Conservation (phyloP, 179 eudicot species). For the Spinacia oleracea region DNA sequence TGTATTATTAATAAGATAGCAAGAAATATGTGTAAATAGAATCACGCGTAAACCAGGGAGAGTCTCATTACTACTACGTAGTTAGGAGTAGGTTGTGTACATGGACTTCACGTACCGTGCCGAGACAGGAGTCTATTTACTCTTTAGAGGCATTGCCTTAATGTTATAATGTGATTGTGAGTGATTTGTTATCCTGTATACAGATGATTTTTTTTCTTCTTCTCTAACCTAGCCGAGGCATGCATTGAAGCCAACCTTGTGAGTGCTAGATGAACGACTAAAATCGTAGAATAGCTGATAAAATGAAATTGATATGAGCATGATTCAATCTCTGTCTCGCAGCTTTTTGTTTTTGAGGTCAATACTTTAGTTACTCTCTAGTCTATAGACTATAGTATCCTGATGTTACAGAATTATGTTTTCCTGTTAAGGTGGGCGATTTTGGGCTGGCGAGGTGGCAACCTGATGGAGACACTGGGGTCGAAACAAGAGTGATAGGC, state of each 20-base stretch:
- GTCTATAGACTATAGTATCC: neutral
- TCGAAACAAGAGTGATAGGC: slow-evolving; percentile 81
- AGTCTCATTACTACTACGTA: neutral
- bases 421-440: slow-evolving; percentile 61
- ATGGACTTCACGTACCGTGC: neutral
- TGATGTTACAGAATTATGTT: slow-evolving; percentile 3
- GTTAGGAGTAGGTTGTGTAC: neutral
- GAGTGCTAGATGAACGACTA: neutral
- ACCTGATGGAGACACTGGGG: slow-evolving; percentile 82
- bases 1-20: neutral
- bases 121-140: too few relatives aligned
- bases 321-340: neutral
- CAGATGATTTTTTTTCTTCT: neutral
- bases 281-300: too few relatives aligned
- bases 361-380: too few relatives aligned
- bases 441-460: slow-evolving; percentile 91
- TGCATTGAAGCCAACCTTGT: neutral
- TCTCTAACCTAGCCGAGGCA: neutral
- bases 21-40: neutral
- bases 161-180: too few relatives aligned
- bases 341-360: neutral
- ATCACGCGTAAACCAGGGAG: neutral
- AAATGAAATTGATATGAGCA: neutral
- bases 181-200: neutral
- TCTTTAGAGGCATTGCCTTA: neutral